Evolutionary conservation across 2,329 filamentous ascomycete genomes (phyloP).

Genomic region (Periconia sp.): DNA sequence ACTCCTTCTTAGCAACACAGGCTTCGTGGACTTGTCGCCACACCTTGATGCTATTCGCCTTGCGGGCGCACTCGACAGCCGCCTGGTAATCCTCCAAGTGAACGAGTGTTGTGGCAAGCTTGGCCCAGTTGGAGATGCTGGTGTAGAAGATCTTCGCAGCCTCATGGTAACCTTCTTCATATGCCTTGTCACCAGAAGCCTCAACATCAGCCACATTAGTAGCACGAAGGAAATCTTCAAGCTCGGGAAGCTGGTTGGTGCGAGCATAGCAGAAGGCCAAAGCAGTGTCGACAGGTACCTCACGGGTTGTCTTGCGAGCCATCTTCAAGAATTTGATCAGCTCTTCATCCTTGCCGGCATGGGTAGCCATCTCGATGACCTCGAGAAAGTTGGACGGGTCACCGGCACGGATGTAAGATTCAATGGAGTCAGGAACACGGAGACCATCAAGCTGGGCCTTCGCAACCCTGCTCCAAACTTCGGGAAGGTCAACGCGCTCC

Average conservation of each 20-base stretch:
- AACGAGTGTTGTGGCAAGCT: slow-evolving; percentile 96
- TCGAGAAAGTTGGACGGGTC: slow-evolving; percentile 93
- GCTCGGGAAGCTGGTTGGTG: slow-evolving; percentile 84
- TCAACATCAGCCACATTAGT: slow-evolving; percentile 96
- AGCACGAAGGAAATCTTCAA: slow-evolving; percentile 92
- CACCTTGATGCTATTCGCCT: slow-evolving; percentile 98
- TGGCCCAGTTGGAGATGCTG: slow-evolving; percentile 99
- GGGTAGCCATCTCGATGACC: slow-evolving; percentile 93
- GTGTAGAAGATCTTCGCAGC: slow-evolving; percentile 98
- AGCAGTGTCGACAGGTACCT: slow-evolving; percentile 89
- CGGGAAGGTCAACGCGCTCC: slow-evolving; percentile 87
- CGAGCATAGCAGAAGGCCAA: slow-evolving; percentile 93
- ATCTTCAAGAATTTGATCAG: slow-evolving; percentile 95
- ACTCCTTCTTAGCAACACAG: slow-evolving; percentile 97
- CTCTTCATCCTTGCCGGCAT: slow-evolving; percentile 96
- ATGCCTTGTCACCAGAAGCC: slow-evolving; percentile 96
- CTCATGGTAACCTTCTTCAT: slow-evolving; percentile 89
- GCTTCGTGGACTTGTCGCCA: slow-evolving; percentile 99
- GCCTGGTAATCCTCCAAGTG: slow-evolving; percentile 96
- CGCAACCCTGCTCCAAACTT: slow-evolving; percentile 97
- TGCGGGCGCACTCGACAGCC: slow-evolving; percentile 94
- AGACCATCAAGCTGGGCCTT: slow-evolving; percentile 97
- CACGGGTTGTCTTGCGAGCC: slow-evolving; percentile 94
- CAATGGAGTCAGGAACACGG: slow-evolving; percentile 86
- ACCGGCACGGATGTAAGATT: slow-evolving; percentile 93